Conservation (phyloP, 768 basidiomycete species). For the Coprinopsis sp. region DNA sequence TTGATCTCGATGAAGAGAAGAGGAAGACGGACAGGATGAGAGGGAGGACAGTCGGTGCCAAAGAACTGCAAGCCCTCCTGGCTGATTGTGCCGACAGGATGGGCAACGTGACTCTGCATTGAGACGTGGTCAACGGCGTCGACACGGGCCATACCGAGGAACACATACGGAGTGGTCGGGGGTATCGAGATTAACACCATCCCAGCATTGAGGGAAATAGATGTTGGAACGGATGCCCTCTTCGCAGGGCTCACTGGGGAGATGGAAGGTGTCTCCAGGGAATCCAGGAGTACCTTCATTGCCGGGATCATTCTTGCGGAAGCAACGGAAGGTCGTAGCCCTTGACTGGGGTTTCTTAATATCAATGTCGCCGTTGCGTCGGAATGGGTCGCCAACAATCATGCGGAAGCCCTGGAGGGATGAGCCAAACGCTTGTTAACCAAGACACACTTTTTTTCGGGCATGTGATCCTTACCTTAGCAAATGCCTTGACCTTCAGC, state of each 20-base stretch:
- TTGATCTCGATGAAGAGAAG: conserved; percentile 10
- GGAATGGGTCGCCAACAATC: conserved; percentile 18
- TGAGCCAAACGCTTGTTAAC: background rate
- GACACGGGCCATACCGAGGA: background rate
- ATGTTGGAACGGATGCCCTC: conserved; percentile 20
- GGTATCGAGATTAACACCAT: conserved; percentile 18
- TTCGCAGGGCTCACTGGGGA: conserved; percentile 13
- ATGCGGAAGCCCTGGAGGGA: conserved; percentile 19
- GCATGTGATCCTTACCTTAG: conserved; percentile 3
- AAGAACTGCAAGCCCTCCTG: conserved; percentile 5
- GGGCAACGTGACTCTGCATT: conserved; percentile 15
- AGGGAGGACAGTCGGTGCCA: conserved; percentile 7
- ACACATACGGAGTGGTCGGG: conserved; percentile 14
- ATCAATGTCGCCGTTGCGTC: conserved; percentile 10
- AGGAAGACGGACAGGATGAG: conserved; percentile 7
- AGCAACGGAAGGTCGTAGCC: conserved; percentile 18
- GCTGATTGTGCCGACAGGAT: conserved; percentile 11
- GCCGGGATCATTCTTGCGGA: conserved; percentile 14
- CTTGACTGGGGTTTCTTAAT: conserved; percentile 10
- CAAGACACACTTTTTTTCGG: no score
- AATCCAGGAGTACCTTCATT: conserved; percentile 14
- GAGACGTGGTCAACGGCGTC: background rate
- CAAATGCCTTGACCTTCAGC: conserved; percentile 5
- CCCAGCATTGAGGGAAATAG: conserved; percentile 20
- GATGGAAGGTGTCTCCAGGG: conserved; percentile 14